These are phyloP conservation scores for Leccinum olivaceopallidum DNA, from an alignment of 768 basidiomycete genomes.

Conservation along the genomic window DNA sequence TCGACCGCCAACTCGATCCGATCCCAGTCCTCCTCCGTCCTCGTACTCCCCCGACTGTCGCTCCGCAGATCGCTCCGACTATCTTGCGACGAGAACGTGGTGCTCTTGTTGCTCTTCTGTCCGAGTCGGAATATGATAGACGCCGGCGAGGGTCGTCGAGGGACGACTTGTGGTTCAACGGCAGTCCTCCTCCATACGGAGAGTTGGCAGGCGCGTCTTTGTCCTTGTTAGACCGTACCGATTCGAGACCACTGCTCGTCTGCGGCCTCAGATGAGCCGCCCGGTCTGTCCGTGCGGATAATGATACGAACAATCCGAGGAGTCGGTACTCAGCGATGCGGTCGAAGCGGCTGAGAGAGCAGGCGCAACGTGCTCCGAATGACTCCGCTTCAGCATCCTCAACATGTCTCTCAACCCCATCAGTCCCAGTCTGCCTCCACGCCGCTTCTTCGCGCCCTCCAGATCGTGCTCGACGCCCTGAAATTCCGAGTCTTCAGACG, in stretches of 20 bases:
- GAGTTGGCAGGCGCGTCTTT: constrained; percentile 37
- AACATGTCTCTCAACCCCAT: constrained; percentile 20
- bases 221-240: too few relatives aligned
- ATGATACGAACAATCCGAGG: too few relatives aligned
- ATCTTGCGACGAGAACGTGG: constrained; percentile 26
- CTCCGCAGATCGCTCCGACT: constrained; percentile 15
- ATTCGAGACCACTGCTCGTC: too few relatives aligned
- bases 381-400: too few relatives aligned
- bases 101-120: constrained; percentile 45
- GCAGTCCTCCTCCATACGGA: constrained; percentile 41
- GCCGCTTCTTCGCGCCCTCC: constrained; percentile 44
- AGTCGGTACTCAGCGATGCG: too few relatives aligned
- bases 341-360: too few relatives aligned
- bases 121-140: constrained; percentile 81
- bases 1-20: constrained; percentile 70
- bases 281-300: too few relatives aligned
- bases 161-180: constrained; percentile 54
- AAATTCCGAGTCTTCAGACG: constrained; percentile 55
- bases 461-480: constrained; percentile 28
- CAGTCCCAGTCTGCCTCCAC: constrained; percentile 57
- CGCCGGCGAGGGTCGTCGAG: constrained; percentile 80
- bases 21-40: constrained; percentile 69
- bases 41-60: constrained; percentile 31
- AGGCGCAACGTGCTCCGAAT: too few relatives aligned
- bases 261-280: too few relatives aligned